Evolutionary conservation across 352 stramenopile species (phyloP), one percentile per base, ranked within the genome.

Genomic region (Globisporangium nunn): DNA sequence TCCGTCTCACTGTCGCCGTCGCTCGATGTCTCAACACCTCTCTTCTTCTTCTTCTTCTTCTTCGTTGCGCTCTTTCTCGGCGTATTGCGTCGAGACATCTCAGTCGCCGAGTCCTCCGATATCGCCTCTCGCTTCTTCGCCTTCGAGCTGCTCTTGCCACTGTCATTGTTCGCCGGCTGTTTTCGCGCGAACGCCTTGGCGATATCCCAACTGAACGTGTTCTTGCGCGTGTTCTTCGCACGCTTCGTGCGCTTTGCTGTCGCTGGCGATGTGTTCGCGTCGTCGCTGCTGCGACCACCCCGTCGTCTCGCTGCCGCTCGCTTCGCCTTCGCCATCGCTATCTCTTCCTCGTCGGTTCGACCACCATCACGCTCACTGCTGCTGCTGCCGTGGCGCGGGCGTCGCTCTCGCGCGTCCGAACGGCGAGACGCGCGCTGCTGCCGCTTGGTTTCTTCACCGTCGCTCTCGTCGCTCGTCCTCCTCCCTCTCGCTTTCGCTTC

Each of bases 171-270:
- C 5, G 63, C 48, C 8, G 54, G 54, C 44, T 85, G 70, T 40
- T 89, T 89, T 31, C 72, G 52, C 28, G 72, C 76, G 64, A 89
- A 89, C 3, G 78, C 78, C 46, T 87, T 89, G 2, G 61, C 61
- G 46, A 89, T 89, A 0, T 76, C 78, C 78, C 78, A 89, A 28
- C 78, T 87, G 45, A 83, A 89, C 0, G 78, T 85, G 39, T 89
- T 89, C 5, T 78, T 63, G 4, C 85, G 64, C 49, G 75, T 88
- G 37, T 69, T 57, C 51, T 85, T 87, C 15, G 18, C 43, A n/a
- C 43, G 43, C 52, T 67, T 67, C 35, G 23, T 23, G 23, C 23
- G 23, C 23, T 23, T 63, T 67, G 43, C 37, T 45, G 2, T 54
- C 12, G 1, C 23, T 65, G 12, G 15, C 0, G 2, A 12, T 44